Base-by-base conservation (phyloP, 371 early-diverging fungal species). In the Mucor ambiguus region DNA sequence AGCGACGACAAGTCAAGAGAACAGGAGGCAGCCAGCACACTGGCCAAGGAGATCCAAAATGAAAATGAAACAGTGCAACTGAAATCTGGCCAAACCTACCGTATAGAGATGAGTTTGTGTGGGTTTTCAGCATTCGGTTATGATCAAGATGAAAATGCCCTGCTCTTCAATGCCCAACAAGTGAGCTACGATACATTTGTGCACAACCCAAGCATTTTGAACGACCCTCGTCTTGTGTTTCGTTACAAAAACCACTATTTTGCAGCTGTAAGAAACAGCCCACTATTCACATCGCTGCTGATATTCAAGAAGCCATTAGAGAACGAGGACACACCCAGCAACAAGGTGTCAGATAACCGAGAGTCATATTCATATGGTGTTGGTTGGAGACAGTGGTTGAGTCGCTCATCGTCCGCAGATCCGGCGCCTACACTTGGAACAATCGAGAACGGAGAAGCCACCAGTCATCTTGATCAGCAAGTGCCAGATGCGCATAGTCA, bases 171-270 rank as follows among this genome's bases (percentile, higher is more conserved):
- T 14, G 69, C 85, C 30, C 77, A 88, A 49, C 75, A 76, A 41
- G 73, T 90, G 22, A 74, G 86, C 2, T 93, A 85, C 61, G 87
- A 87, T 12, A 69, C 79, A 1, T 92, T 93, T 72, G 71, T 78
- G 11, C 78, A 83, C 37, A 89, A 89, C 52, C 91, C 94, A 1
- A 80, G 82, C 28, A 32, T 93, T 7, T 60, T 93, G 24, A 83
- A 83, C 41, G 87, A 92, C 62, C 85, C 87, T 22, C 69, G 79
- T 20, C 73, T 93, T 9, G 89, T 94, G 11, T 81, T 92, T 60
- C 82, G 88, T 32, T 82, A 91, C 62, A 76, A 87, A 46, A 84
- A 82, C 58, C 74, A 83, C 62, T 90, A 82, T 29, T 78, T 74
- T 76, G 72, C 77, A 12, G 74, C 78, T 20, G 73, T 68, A 11